These are phyloP conservation scores for Scedosporium minutisporum DNA, from an alignment of 2,329 filamentous ascomycete species.

Conservation along the genomic window DNA sequence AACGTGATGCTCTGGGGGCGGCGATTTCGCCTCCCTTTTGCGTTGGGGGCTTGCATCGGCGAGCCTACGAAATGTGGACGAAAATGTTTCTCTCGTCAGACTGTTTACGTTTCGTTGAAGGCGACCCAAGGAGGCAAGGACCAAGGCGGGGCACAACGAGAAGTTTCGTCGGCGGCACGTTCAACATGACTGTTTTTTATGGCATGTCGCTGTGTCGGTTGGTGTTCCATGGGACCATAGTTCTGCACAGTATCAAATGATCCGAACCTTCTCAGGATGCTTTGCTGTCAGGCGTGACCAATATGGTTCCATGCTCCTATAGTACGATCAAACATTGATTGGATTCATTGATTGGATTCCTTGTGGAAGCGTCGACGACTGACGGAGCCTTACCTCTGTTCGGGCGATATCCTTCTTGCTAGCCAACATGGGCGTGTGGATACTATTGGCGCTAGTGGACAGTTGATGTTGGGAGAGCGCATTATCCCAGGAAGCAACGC, in stretches of 20 bases:
- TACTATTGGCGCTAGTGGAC: background rate
- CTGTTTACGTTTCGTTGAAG: too few relatives aligned
- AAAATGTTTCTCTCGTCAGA: too few relatives aligned
- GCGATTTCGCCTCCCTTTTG: background rate
- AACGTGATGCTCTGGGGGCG: background rate
- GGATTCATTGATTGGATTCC: too few relatives aligned
- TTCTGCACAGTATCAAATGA: slow-evolving; percentile 1
- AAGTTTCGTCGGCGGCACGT: too few relatives aligned
- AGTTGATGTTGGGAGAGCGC: background rate
- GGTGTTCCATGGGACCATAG: background rate
- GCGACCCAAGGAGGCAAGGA: too few relatives aligned
- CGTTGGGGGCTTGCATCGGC: background rate
- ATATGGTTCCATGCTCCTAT: background rate
- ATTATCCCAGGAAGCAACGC: background rate
- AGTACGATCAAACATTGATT: background rate
- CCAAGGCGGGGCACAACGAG: too few relatives aligned
- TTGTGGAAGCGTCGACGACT: too few relatives aligned
- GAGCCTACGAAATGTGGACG: background rate
- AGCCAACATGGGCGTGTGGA: background rate
- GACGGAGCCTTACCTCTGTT: background rate
- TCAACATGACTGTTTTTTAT: too few relatives aligned
- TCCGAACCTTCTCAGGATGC: background rate
- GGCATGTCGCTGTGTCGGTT: background rate
- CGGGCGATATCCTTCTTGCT: background rate
- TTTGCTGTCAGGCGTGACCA: background rate